Base-by-base conservation (phyloP, 441 rosid species). In the Omphalea diandra region DNA sequence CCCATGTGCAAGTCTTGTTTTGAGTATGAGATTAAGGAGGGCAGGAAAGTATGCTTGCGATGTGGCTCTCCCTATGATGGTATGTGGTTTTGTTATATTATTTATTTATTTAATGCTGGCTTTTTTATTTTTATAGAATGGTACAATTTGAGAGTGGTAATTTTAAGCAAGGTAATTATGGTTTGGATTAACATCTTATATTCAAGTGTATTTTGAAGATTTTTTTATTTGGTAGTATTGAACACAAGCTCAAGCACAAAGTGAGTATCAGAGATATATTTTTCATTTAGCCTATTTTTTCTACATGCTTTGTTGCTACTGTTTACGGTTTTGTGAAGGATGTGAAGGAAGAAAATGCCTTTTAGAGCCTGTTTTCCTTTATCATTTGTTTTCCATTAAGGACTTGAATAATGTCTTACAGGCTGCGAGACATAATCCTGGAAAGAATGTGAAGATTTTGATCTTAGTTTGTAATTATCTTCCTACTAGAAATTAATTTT, bases 1-100 rank as follows among this genome's bases (percentile, higher is more conserved):
- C 94, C 94, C 15, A 77, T 92, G 77, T 92, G 99, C 84, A 90
- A 84, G 83, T 79, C 88, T 61, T 95, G 99, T 67, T 82, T 92
- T 50, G 90, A 89, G 66, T 87, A 82, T 65, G 97, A 95, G 79
- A 70, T 87, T 79, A 92, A 90, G 73, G 94, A 92, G 63, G 97
- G 92, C n/a, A 82, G 92, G 65, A 84, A 83, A 79, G 86, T 66
- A 35, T 95, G 99, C 79, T 70, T 90, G 85, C 89, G 94, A 35
- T 90, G 99, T 63, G 91, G 84, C 69, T 78, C 86, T 54, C 94
- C 96, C 2, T 94, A 80, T 41, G 88, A 89, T 73, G 96, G 97
- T 90, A 80, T 15, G 7, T 46, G 15, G 4, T n/a, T 0, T 47
- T n/a, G 5, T n/a, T n/a, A 7, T 3, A 0, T 6, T n/a, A 7